Conservation (phyloP, 176 grass and related monocot species). For the Thalia dealbata region DNA sequence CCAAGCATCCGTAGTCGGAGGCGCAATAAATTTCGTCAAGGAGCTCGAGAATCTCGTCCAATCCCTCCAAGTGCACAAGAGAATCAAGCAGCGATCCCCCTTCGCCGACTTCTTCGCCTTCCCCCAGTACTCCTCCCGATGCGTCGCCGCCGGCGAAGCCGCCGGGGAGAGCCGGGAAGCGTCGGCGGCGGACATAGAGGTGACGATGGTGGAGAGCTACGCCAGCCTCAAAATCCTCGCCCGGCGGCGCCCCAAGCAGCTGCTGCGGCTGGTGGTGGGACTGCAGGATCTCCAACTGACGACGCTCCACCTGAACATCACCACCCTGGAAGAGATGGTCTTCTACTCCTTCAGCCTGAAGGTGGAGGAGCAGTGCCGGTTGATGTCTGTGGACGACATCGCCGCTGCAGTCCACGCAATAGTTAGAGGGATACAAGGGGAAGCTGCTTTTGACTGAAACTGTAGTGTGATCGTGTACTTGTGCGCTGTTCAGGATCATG, state of each 20-base stretch:
- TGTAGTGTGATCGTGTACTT: not conserved
- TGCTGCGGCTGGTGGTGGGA: not conserved
- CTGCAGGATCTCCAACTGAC: not conserved
- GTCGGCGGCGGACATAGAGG: not conserved
- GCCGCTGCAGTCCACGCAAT: not conserved
- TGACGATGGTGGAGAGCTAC: not conserved
- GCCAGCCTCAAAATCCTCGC: slow-evolving; percentile 1
- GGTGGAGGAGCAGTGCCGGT: not conserved
- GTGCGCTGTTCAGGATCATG: not conserved
- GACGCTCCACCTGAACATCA: not conserved
- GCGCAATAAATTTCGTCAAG: slow-evolving; percentile 3
- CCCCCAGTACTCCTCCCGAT: not conserved
- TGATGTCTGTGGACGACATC: not conserved
- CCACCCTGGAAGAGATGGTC: not conserved
- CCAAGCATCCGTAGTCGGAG: slow-evolving; percentile 2
- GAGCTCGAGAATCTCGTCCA: not conserved
- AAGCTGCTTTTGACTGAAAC: not conserved
- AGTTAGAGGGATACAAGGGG: not conserved
- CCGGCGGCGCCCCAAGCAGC: not conserved
- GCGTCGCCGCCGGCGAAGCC: not conserved
- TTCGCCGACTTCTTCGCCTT: not conserved
- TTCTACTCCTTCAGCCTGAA: slow-evolving; percentile 1
- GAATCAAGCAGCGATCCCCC: not conserved
- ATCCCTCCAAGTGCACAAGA: not conserved
- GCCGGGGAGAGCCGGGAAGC: not conserved